These are phyloP conservation scores for Tillandsia leiboldiana DNA, from an alignment of 176 grass and related monocot species.

Conservation along the genomic window DNA sequence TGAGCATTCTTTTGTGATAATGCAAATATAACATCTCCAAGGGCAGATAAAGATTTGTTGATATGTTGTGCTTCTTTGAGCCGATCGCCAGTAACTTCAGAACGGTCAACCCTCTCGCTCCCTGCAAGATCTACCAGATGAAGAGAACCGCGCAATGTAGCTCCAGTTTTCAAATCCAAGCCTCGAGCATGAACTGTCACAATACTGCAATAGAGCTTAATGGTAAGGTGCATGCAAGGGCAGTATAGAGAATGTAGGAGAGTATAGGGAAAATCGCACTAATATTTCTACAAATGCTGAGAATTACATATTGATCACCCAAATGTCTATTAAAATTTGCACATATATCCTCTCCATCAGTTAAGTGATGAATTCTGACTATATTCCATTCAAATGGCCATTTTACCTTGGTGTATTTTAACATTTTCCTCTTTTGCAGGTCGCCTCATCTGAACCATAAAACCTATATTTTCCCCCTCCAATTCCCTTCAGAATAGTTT, in stretches of 20 bases:
- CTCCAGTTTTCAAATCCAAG: conserved; percentile 43
- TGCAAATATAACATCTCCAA: conserved; percentile 82
- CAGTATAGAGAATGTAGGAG: background rate
- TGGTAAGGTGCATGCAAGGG: background rate
- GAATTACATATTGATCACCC: too few species aligned
- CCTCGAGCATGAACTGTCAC: conserved; percentile 66
- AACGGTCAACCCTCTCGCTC: conserved; percentile 71
- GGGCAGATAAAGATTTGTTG: conserved; percentile 76
- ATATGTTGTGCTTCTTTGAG: conserved; percentile 90
- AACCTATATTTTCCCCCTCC: too few species aligned
- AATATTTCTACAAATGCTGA: too few species aligned
- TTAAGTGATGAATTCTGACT: too few species aligned
- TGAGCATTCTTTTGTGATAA: conserved; percentile 64
- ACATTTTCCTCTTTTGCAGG: too few species aligned
- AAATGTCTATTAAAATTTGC: too few species aligned
- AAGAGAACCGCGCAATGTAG: conserved; percentile 48
- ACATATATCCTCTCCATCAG: too few species aligned
- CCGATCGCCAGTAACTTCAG: conserved; percentile 66
- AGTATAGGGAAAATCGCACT: background rate
- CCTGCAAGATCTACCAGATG: conserved; percentile 92
- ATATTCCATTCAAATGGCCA: too few species aligned
- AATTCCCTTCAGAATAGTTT: too few species aligned
- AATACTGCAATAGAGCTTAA: conserved; percentile 42
- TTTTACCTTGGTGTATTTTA: too few species aligned
- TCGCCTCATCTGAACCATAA: too few species aligned